Evolutionary conservation across 306 rosid genomes (phyloP).

Genomic region (Quillaja saponaria): DNA sequence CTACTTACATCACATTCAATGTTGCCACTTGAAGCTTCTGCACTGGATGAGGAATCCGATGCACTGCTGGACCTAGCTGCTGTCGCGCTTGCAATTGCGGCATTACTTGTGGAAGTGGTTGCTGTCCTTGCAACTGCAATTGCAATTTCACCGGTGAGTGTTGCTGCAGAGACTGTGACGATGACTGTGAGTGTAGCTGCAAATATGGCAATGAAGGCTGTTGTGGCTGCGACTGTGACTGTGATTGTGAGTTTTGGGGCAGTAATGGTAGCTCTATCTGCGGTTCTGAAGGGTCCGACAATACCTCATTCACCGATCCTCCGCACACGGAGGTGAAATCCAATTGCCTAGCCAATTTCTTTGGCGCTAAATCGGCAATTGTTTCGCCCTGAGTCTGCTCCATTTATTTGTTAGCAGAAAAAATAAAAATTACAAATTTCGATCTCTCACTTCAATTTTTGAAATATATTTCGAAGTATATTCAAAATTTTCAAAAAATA

Average conservation of each 20-base stretch:
- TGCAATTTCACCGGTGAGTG: conserved; percentile 23
- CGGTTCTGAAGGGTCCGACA: conserved; percentile 23
- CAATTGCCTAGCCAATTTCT: conserved; percentile 61
- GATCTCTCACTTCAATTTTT: too few species aligned
- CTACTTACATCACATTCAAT: conserved; percentile 45
- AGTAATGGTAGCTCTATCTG: conserved; percentile 10
- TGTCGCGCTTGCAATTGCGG: conserved; percentile 28
- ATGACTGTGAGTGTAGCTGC: not conserved
- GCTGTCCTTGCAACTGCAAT: conserved; percentile 20
- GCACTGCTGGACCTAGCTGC: conserved; percentile 34
- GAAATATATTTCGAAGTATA: too few species aligned
- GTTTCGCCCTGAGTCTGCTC: conserved; percentile 61
- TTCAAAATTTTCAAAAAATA: too few species aligned
- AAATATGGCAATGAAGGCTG: conserved; percentile 1
- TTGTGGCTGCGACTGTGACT: not conserved
- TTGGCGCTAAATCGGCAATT: conserved; percentile 36
- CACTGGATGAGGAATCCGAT: conserved; percentile 44
- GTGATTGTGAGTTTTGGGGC: conserved; percentile 14
- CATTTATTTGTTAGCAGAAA: conserved; percentile 36
- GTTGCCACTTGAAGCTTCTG: conserved; percentile 42
- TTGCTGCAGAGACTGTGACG: conserved; percentile 5
- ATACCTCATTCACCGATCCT: conserved; percentile 23
- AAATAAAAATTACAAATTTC: too few species aligned
- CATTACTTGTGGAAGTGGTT: conserved; percentile 28
- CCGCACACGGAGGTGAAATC: conserved; percentile 46